Conservation (phyloP, 192 early-diverging fungal species). For the Lunasporangiospora selenospora region DNA sequence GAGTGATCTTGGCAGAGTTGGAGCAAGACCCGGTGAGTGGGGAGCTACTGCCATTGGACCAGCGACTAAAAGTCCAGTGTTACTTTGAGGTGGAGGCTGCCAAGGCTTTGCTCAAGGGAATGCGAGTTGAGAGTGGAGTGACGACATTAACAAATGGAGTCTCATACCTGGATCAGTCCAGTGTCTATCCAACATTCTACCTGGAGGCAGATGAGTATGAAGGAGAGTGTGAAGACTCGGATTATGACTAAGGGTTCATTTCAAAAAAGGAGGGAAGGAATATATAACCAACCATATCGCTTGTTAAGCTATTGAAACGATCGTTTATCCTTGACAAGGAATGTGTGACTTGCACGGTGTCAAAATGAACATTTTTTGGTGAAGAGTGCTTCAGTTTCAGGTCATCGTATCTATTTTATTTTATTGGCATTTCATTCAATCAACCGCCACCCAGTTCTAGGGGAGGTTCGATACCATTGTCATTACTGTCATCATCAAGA, state of each 20-base stretch:
- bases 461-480: no score
- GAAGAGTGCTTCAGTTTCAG: no score
- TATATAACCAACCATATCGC: background rate
- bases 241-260: background rate
- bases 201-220: conserved; percentile 21
- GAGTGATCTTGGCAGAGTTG: conserved; percentile 16
- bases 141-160: conserved; percentile 39
- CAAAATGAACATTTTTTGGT: no score
- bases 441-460: no score
- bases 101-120: conserved; percentile 10
- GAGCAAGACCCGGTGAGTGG: conserved; percentile 8
- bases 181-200: conserved; percentile 27
- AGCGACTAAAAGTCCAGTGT: conserved; percentile 18
- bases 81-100: conserved; percentile 23
- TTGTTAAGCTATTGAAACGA: no score
- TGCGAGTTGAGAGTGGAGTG: conserved; percentile 16
- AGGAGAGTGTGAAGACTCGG: background rate
- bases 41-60: conserved; percentile 2
- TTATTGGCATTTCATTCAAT: no score
- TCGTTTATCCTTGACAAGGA: no score
- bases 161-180: conserved; percentile 34
- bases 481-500: conserved; percentile 15
- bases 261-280: background rate
- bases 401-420: no score
- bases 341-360: no score